Evolutionary conservation across 1,284 basidiomycete species (phyloP), one percentile per base, ranked within the genome.

Genomic region (Apiotrichum domesticum): DNA sequence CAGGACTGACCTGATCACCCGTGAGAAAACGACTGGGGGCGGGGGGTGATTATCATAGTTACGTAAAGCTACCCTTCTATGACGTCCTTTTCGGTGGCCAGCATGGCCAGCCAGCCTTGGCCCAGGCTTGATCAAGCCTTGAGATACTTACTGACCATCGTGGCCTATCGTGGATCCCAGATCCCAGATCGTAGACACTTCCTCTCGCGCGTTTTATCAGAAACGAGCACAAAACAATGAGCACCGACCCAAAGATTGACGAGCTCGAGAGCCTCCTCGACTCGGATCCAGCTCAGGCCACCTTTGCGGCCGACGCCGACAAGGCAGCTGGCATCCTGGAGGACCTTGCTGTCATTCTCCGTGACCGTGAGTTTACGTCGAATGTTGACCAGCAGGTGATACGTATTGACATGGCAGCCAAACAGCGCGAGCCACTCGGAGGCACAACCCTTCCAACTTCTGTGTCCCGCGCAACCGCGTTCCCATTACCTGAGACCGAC

Each of bases 361-460:
- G 66, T 11, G 59, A 66, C 47, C 58, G 68, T 66, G 37, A 42
- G 66, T 58, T 4, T 29, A 21, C 1, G 3, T 29, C 29, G 29
- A 29, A 29, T 29, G 29, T 29, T 29, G 29, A 29, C 29, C 29
- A 4, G 34, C 14, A 10, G n/a, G 7, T 34, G 6, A 34, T 37
- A 7, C 34, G 8, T 35, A 41, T 39, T 44, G 42, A 53, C 47
- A 1, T 14, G n/a, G 2, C 52, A 61, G 55, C 56, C 29, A 32
- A 15, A 3, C 33, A 44, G 10, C 55, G 60, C 21, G 45, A 51
- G 4, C 44, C 44, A 6, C n/a, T 56, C 10, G 60, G 51, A n/a
- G 37, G 33, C 34, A 54, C 57, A 5, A 45, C 45, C 7, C 48
- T 62, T 11, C 57, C 57, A 13, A 29, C 29, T 7, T 51, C 40